Evolutionary conservation across 1,139 yeast species (phyloP), one percentile per base, ranked within the genome.

Genomic region (Debaryomyces subglobosus): DNA sequence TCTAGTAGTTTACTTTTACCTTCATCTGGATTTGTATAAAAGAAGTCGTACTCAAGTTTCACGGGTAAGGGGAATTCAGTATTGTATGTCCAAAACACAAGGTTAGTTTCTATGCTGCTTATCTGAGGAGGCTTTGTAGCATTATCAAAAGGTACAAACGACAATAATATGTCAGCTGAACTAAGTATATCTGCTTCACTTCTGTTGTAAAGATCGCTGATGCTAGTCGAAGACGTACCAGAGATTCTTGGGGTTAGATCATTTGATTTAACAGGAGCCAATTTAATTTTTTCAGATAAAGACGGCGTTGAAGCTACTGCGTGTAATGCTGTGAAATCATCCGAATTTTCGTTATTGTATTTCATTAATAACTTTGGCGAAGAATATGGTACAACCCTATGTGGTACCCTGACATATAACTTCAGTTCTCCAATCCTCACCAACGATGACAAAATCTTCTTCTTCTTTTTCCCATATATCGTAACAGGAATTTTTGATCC

Each of bases 41-140:
- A 74, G 55, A 76, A 75, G 53, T 76, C 81, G 50, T 73, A 73
- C 5, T 69, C 71, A 20, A 76, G 54, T 39, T 65, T 66, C 48
- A 72, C 62, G 2, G 79, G 79, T 33, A 76, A 55, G 1, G 80
- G 79, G 50, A 69, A 74, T 38, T 74, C 79, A 1, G 78, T 62
- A 41, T 64, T 61, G 53, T 71, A 74, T 2, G 80, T 62, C 80
- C 80, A 76, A 7, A 71, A 63, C 1, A 75, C 72, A 10, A 76
- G 57, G 51, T 72, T 74, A 24, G 67, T 55, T 12, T 74, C 79
- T 13, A 76, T 61, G 47, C 57, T 57, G 18, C 62, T 57, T 12
- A 73, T 66, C 7, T 54, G 58, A 1, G 78, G 79, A 0, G 78
- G 78, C 39, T 49, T 54, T 13, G 48, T 45, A 1, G 65, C 53